A percentile compares a stretch with the other conserved stretches of the same genome.
phyloP scores from a whole-genome alignment of 2,329 filamentous ascomycete genomes.

The Cucurbitaria berberidis region DNA sequence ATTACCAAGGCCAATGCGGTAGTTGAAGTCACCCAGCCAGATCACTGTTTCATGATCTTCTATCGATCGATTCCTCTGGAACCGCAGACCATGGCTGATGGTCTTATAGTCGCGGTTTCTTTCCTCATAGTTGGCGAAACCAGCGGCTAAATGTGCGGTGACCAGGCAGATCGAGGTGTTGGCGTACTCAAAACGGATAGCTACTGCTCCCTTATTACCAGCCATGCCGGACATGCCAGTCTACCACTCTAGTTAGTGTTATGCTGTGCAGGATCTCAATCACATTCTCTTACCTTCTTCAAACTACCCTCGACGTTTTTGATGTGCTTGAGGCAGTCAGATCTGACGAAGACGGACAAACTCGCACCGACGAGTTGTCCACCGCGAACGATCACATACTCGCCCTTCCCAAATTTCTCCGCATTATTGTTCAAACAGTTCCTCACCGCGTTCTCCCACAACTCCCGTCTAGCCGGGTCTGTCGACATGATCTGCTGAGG shows the following conservation, averaged over 20 bases:
- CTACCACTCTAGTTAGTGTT: conserved; percentile 48
- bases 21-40: conserved; percentile 98
- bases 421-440: conserved; percentile 76
- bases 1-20: conserved; percentile 84
- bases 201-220: conserved; percentile 96
- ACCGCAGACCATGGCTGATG: conserved; percentile 84
- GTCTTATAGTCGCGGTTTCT: conserved; percentile 91
- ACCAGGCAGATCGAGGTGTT: conserved; percentile 94
- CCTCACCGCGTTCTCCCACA: conserved; percentile 86
- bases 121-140: conserved; percentile 96
- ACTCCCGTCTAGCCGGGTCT: conserved; percentile 81
- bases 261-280: neutral
- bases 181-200: conserved; percentile 92
- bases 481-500: conserved; percentile 99
- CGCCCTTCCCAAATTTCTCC: conserved; percentile 68
- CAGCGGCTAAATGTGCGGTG: conserved; percentile 93
- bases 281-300: conserved; percentile 69
- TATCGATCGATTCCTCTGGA: conserved; percentile 88
- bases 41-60: conserved; percentile 87
- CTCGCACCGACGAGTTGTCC: conserved; percentile 95
- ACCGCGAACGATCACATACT: conserved; percentile 87
- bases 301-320: conserved; percentile 97
- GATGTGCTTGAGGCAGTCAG: conserved; percentile 76
- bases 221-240: conserved; percentile 94
- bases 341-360: conserved; percentile 87